Conservation (phyloP, 257 asterid genomes). For the Primulina tabacum region DNA sequence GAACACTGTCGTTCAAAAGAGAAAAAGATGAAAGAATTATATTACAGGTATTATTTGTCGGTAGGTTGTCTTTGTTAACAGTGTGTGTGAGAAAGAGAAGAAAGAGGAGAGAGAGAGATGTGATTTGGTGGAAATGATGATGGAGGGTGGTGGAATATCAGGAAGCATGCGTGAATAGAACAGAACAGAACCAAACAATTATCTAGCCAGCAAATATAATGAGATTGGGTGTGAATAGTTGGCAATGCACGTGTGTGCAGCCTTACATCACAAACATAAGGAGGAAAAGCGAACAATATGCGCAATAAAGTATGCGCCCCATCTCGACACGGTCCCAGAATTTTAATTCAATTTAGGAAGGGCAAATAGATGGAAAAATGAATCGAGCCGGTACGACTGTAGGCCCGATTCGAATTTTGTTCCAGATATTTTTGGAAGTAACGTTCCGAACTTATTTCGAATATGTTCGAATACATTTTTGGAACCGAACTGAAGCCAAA, state of each 20-base stretch:
- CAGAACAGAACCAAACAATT: slow-evolving; percentile 10
- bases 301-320: background rate
- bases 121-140: slow-evolving; percentile 19
- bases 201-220: background rate
- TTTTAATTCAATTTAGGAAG: too few relatives aligned
- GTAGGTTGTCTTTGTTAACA: slow-evolving; percentile 20
- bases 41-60: slow-evolving; percentile 15
- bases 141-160: slow-evolving; percentile 25
- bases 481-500: background rate
- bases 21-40: slow-evolving; percentile 12
- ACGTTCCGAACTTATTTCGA: background rate
- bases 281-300: background rate
- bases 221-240: slow-evolving; percentile 35
- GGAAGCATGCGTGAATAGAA: slow-evolving; percentile 44
- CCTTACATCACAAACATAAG: background rate
- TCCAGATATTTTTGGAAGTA: background rate
- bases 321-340: background rate
- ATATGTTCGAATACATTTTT: too few relatives aligned
- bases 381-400: background rate
- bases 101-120: background rate
- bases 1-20: slow-evolving; percentile 26
- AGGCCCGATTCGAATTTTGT: too few relatives aligned
- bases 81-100: slow-evolving; percentile 22
- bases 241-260: slow-evolving; percentile 62
- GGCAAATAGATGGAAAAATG: background rate